A percentile compares a stretch with the other conserved stretches of the same genome.
Evolutionary conservation across 139 green algal species (phyloP).

Genomic region (Nannochloris sp.): DNA sequence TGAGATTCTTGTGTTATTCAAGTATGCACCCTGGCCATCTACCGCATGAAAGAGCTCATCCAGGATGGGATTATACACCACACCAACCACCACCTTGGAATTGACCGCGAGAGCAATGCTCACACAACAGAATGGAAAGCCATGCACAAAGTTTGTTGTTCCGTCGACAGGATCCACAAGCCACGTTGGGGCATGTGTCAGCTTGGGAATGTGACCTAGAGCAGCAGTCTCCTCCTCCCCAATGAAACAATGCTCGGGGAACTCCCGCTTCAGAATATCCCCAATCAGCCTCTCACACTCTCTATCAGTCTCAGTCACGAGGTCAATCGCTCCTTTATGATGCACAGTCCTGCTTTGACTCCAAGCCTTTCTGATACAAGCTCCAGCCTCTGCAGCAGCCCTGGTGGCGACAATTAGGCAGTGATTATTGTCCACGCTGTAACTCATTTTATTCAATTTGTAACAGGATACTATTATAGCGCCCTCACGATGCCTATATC

Average conservation of each 20-base stretch:
- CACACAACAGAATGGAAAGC: constrained; percentile 89
- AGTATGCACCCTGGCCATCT: constrained; percentile 54
- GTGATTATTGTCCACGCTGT: constrained; percentile 5
- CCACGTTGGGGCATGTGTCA: constrained; percentile 89
- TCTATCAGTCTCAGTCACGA: constrained; percentile 96
- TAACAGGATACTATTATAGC: too few species aligned
- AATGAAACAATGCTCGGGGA: constrained; percentile 72
- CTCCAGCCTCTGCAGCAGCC: constrained; percentile 29
- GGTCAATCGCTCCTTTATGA: constrained; percentile 59
- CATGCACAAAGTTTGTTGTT: constrained; percentile 99
- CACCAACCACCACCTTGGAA: constrained; percentile 66
- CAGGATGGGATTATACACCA: constrained; percentile 94
- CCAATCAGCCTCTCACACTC: constrained; percentile 64
- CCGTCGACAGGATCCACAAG: constrained; percentile 71
- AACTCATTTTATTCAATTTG: too few species aligned
- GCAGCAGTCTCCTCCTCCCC: constrained; percentile 58
- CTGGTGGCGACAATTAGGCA: constrained; percentile 23
- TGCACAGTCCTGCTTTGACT: constrained; percentile 26
- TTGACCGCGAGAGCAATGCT: constrained; percentile 70
- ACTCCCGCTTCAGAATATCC: constrained; percentile 38
- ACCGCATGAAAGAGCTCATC: constrained; percentile 66
- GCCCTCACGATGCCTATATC: too few species aligned
- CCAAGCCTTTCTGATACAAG: constrained; percentile 30
- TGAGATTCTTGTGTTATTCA: constrained; percentile 66
- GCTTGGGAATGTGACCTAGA: constrained; percentile 33